Evolutionary conservation across 352 stramenopile genomes (phyloP).

Genomic region (Globisporangium spiculum): DNA sequence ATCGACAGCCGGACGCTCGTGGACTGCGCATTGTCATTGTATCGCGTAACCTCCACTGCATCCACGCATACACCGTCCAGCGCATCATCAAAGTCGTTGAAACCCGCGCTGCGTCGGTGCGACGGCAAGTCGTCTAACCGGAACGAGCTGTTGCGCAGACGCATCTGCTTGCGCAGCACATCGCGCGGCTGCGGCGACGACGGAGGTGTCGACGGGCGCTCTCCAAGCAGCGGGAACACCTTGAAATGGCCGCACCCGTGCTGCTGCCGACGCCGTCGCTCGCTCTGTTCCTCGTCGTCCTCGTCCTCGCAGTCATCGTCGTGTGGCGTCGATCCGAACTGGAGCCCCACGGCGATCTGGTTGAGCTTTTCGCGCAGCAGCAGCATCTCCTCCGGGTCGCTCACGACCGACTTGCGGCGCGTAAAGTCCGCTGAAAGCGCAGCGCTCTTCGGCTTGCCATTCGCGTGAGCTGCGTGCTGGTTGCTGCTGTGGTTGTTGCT

Average conservation of each 20-base stretch:
- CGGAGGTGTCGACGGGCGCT: slow-evolving; percentile 64
- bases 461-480: background rate
- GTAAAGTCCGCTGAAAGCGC: background rate
- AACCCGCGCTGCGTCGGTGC: slow-evolving; percentile 21
- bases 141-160: slow-evolving; percentile 44
- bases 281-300: slow-evolving; percentile 22
- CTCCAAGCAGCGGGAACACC: slow-evolving; percentile 36
- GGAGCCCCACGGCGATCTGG: slow-evolving; percentile 50
- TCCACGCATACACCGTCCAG: slow-evolving; percentile 49
- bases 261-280: slow-evolving; percentile 12
- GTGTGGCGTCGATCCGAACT: slow-evolving; percentile 14
- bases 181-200: slow-evolving; percentile 77
- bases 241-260: slow-evolving; percentile 33
- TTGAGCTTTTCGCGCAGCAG: slow-evolving; percentile 74
- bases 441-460: background rate
- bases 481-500: background rate
- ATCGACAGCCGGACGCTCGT: slow-evolving; percentile 46
- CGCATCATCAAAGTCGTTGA: slow-evolving; percentile 10
- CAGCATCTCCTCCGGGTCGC: slow-evolving; percentile 60
- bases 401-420: slow-evolving; percentile 59
- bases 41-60: slow-evolving; percentile 50
- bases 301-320: slow-evolving; percentile 23
- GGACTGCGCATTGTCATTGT: slow-evolving; percentile 18
- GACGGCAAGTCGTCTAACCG: slow-evolving; percentile 13
- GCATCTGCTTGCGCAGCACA: slow-evolving; percentile 66